These are phyloP conservation scores for Pholiota microspora DNA, from an alignment of 768 basidiomycete genomes.

Conservation along the genomic window DNA sequence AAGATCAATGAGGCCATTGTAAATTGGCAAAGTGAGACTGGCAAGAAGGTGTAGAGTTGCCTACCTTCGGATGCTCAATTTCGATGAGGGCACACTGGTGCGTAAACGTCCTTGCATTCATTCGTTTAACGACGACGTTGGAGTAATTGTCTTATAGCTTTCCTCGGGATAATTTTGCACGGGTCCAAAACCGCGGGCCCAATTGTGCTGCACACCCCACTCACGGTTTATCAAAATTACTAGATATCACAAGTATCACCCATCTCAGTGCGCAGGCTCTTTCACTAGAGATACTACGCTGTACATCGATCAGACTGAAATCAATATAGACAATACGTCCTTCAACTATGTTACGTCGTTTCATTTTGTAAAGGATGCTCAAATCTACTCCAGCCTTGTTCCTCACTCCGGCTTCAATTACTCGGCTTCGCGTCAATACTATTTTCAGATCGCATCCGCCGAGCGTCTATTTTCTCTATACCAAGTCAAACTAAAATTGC, in stretches of 20 bases:
- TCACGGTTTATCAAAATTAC: neutral
- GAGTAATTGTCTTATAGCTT: too few species aligned
- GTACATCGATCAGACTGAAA: neutral
- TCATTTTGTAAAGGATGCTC: constrained; percentile 4
- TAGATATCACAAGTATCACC: neutral
- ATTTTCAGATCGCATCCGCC: too few species aligned
- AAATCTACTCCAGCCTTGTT: constrained; percentile 9
- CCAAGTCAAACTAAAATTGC: neutral
- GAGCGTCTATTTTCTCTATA: too few species aligned
- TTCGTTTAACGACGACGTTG: too few species aligned
- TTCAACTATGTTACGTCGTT: neutral
- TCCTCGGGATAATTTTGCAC: too few species aligned
- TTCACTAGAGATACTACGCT: neutral
- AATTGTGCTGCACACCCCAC: neutral
- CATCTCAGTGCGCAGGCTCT: neutral
- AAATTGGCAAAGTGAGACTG: constrained; percentile 41
- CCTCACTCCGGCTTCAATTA: constrained; percentile 16
- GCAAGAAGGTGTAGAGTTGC: constrained; percentile 27
- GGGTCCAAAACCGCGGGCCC: too few species aligned
- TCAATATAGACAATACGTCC: neutral
- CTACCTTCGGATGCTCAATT: neutral
- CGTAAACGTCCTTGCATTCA: neutral
- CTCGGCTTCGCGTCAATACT: constrained; percentile 14
- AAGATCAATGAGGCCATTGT: constrained; percentile 52
- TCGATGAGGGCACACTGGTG: neutral